These are phyloP conservation scores for Bertia moriformis DNA, from an alignment of 2,329 filamentous ascomycete genomes.

Conservation along the genomic window DNA sequence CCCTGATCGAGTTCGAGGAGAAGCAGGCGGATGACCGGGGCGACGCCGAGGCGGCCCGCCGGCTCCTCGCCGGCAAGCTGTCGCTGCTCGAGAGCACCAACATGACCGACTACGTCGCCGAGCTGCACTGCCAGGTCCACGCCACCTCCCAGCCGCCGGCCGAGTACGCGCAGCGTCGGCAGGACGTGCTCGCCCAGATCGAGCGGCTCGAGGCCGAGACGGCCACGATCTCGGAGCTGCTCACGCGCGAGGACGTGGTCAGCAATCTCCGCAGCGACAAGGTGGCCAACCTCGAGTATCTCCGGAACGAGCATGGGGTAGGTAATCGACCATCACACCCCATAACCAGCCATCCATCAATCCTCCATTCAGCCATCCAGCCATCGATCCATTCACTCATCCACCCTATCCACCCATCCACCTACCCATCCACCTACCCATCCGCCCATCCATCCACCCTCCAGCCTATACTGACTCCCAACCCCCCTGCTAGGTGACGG, in stretches of 20 bases:
- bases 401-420: too few relatives aligned
- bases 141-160: slow-evolving; percentile 62
- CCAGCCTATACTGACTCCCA: too few relatives aligned
- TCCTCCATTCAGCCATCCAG: too few relatives aligned
- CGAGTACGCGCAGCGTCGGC: slow-evolving; percentile 77
- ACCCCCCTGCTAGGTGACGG: too few relatives aligned
- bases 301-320: slow-evolving; percentile 89
- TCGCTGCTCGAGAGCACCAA: slow-evolving; percentile 92
- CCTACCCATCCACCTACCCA: too few relatives aligned
- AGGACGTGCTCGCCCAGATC: slow-evolving; percentile 72
- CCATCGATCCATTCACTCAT: too few relatives aligned
- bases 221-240: slow-evolving; percentile 71
- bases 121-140: slow-evolving; percentile 80
- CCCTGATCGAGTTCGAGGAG: slow-evolving; percentile 81
- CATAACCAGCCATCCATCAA: too few relatives aligned
- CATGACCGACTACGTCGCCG: slow-evolving; percentile 96
- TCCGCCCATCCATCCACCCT: too few relatives aligned
- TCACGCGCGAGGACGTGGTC: slow-evolving; percentile 80
- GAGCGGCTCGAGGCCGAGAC: slow-evolving; percentile 77
- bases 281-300: slow-evolving; percentile 92
- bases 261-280: slow-evolving; percentile 89
- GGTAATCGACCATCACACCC: too few relatives aligned
- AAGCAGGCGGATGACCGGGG: slow-evolving; percentile 66
- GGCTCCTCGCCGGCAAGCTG: slow-evolving; percentile 77
- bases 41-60: slow-evolving; percentile 12